These are phyloP conservation scores for Kwoniella sp. DNA, from an alignment of 768 basidiomycete species.

Conservation along the genomic window DNA sequence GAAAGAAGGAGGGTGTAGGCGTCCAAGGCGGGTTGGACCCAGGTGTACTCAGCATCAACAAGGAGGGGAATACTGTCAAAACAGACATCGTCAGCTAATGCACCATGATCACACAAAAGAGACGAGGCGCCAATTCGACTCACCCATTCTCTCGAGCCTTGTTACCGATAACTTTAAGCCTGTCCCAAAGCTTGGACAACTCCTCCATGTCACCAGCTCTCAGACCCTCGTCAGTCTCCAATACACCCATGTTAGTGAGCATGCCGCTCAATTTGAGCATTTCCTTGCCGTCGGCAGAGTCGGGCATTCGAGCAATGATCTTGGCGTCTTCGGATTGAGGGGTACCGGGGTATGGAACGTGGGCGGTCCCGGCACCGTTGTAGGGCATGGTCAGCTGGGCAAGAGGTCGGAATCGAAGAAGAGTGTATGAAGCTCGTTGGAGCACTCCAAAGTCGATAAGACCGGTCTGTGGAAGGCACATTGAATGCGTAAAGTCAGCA, in stretches of 20 bases:
- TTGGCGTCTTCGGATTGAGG: conserved; percentile 58
- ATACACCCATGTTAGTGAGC: conserved; percentile 40
- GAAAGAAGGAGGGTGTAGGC: conserved; percentile 74
- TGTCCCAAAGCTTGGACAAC: conserved; percentile 65
- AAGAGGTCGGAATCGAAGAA: conserved; percentile 50
- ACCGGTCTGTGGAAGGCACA: conserved; percentile 38
- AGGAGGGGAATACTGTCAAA: conserved; percentile 65
- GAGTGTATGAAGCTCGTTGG: conserved; percentile 52
- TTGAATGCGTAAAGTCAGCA: too few relatives aligned
- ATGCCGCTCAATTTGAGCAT: conserved; percentile 38
- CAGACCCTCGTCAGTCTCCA: conserved; percentile 56
- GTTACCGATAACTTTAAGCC: conserved; percentile 67
- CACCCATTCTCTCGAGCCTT: conserved; percentile 61
- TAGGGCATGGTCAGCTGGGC: conserved; percentile 33
- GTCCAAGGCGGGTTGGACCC: conserved; percentile 75
- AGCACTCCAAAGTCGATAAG: conserved; percentile 54
- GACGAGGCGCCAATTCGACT: conserved; percentile 9
- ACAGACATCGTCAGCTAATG: background rate
- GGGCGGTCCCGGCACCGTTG: conserved; percentile 52
- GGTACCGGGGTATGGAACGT: conserved; percentile 40
- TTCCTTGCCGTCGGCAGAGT: conserved; percentile 15
- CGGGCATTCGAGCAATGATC: conserved; percentile 61
- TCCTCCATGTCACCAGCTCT: conserved; percentile 64
- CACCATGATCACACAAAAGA: too few relatives aligned
- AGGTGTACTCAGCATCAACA: conserved; percentile 78